Evolutionary conservation across 768 basidiomycete species (phyloP).

Genomic region (Macrolepiota albuminosa): DNA sequence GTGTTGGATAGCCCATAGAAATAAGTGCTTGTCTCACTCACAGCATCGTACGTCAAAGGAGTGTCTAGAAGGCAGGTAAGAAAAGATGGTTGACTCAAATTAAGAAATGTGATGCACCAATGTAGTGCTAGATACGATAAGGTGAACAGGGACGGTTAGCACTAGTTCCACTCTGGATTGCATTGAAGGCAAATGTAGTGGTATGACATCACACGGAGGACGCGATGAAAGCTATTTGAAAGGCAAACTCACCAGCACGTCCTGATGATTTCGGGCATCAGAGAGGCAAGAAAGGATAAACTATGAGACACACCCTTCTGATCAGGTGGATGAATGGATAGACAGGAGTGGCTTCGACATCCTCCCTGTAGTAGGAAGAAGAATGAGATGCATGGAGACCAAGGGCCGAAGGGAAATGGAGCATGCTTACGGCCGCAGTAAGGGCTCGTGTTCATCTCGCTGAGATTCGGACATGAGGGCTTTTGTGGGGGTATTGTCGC

Average conservation of each 20-base stretch:
- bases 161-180: neutral
- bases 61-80: conserved; percentile 50
- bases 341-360: conserved; percentile 55
- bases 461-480: conserved; percentile 33
- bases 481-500: neutral
- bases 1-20: neutral
- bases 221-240: neutral
- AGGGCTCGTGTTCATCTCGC: conserved; percentile 40
- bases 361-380: conserved; percentile 30
- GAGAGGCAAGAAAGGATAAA: neutral
- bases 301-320: conserved; percentile 41
- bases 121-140: conserved; percentile 48
- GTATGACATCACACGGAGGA: neutral
- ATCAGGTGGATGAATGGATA: conserved; percentile 84
- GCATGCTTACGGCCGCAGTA: conserved; percentile 35
- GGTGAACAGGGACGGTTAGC: neutral
- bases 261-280: conserved; percentile 32
- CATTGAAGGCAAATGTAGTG: neutral
- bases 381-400: conserved; percentile 2
- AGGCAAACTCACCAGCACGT: conserved; percentile 47
- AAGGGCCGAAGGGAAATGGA: neutral
- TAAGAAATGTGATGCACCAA: conserved; percentile 43
- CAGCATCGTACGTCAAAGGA: conserved; percentile 76
- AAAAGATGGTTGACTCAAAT: neutral
- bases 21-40: conserved; percentile 26